Base-by-base conservation (phyloP, 352 stramenopile genomes). In the Blastocystis sp. region DNA sequence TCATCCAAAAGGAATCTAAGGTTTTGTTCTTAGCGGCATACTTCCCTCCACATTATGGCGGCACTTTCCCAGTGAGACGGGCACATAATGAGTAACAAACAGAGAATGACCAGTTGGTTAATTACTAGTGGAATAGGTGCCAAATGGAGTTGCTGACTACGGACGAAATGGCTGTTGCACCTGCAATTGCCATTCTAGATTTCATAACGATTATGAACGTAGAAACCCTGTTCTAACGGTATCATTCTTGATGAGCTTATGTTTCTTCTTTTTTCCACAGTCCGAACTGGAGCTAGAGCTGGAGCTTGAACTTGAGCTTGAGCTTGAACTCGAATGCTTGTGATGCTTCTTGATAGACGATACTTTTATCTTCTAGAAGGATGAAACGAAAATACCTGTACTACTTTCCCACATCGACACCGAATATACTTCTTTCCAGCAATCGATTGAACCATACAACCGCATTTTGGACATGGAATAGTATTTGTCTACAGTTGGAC, bases 251-350 rank as follows among this genome's bases (percentile, higher is more conserved):
- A 52, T 16, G 14, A 35, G 5, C 49, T 61, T 63, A 19, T 80
- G 37, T 27, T 46, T 59, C 39, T 80, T 80, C n/a, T 80, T 46
- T 39, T n/a, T 29, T n/a, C 29, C 43, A 37, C 39, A 78, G 35
- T 35, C 37, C 35, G 69, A 80, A 80, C 69, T 80, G 2, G 69
- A 80, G 39, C 69, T 80, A n/a, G 69, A 80, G 24, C 69, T 80
- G 27, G 69, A 80, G 16, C 69, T 80, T 0, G 69, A 80, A 4
- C 67, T 61, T 9, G 61, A 73, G 32, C 61, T 73, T 0, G 61
- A 73, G 39, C 61, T 73, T 35, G 61, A 73, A 43, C 61, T 73
- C 4, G 61, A 73, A 9, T 24, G 39, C 42, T 80, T 63, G 14
- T 35, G 57, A 56, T 63, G 37, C 16, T 61, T 61, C 43, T 80